Percentiles rank a stretch among this genome's conserved stretches.
These are phyloP conservation scores for Simplicillium sp. DNA, from an alignment of 2,329 filamentous ascomycete genomes.

Conservation along the genomic window DNA sequence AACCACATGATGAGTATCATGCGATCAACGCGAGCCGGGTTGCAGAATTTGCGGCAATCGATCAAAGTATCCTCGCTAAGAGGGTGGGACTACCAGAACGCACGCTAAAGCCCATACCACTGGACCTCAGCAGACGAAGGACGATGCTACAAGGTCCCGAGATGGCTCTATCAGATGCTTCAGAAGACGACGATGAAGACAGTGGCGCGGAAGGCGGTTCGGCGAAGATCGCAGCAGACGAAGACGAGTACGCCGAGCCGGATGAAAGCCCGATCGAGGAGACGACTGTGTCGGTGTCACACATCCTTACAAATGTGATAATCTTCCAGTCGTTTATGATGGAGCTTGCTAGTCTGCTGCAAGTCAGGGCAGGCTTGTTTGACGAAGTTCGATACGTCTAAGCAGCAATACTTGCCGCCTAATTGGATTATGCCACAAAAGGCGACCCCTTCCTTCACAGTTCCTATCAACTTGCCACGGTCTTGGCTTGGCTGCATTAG, in stretches of 20 bases:
- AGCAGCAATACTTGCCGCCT: too few relatives aligned
- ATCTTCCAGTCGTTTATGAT: constrained; percentile 73
- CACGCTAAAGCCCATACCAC: constrained; percentile 35
- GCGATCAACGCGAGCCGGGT: constrained; percentile 36
- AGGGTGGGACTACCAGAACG: constrained; percentile 39
- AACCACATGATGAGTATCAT: constrained; percentile 19
- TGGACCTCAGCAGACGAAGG: constrained; percentile 23
- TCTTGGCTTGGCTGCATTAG: too few relatives aligned
- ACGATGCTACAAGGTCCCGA: constrained; percentile 4
- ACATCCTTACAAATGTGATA: constrained; percentile 71
- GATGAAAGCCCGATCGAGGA: constrained; percentile 11
- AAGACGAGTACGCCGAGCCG: constrained; percentile 14
- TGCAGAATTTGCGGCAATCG: constrained; percentile 53
- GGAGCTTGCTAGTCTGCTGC: constrained; percentile 65
- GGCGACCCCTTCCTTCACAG: too few relatives aligned
- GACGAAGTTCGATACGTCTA: constrained; percentile 58
- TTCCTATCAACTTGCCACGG: too few relatives aligned
- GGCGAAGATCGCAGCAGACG: constrained; percentile 13
- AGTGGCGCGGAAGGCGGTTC: constrained; percentile 9
- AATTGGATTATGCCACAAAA: too few relatives aligned
- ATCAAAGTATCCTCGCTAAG: constrained; percentile 50
- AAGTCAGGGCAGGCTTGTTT: constrained; percentile 66
- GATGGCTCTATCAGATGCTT: constrained; percentile 8
- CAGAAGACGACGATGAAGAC: constrained; percentile 11
- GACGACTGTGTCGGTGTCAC: constrained; percentile 57